Evolutionary conservation across 192 early-diverging fungal species (phyloP).

Genomic region (Linnemannia schmuckeri): DNA sequence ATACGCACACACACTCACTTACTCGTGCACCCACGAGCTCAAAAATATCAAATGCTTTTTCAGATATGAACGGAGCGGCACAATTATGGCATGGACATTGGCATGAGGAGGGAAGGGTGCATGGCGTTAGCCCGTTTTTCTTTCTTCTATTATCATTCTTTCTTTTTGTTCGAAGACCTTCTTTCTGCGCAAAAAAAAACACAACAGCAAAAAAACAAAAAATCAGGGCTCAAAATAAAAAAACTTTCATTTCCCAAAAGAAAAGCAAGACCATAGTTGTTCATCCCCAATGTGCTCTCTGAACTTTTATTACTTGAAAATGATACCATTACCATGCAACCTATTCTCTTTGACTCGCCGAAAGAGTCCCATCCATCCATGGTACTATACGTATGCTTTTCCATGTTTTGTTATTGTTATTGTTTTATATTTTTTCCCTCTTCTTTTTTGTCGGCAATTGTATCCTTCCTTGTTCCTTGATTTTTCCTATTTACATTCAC

Average conservation of each 20-base stretch:
- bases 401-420: background rate
- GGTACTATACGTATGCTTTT: background rate
- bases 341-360: background rate
- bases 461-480: background rate
- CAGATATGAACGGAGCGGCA: background rate
- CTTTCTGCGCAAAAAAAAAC: background rate
- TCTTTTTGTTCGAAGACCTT: background rate
- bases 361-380: background rate
- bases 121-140: background rate
- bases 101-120: background rate
- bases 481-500: background rate
- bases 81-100: background rate
- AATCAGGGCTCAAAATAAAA: constrained; percentile 2
- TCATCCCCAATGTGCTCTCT: background rate
- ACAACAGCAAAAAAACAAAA: background rate
- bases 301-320: background rate
- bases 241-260: background rate
- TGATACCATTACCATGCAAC: background rate
- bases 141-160: background rate
- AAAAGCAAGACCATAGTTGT: background rate
- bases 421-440: background rate
- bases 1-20: background rate
- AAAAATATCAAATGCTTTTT: background rate
- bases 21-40: background rate
- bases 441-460: background rate